Percentiles rank a stretch among this genome's conserved stretches.
phyloP scores from a whole-genome alignment of 2,329 filamentous ascomycete species.

The Fusarium heterosporum region DNA sequence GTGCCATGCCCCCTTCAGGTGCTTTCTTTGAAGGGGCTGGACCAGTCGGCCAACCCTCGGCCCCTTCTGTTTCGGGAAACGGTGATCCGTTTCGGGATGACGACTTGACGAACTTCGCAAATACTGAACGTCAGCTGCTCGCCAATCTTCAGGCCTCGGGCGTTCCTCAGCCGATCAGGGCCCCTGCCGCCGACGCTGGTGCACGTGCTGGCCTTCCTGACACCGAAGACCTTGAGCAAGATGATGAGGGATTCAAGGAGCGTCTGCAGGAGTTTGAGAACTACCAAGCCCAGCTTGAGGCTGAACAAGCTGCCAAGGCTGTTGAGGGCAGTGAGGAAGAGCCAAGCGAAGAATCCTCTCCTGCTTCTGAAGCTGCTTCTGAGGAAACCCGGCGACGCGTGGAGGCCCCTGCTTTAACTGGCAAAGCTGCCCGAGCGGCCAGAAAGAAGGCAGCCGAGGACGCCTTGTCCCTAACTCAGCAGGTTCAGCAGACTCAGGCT shows the following conservation, averaged over 20 bases:
- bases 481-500: slow-evolving; percentile 80
- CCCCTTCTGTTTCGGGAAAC: slow-evolving; percentile 49
- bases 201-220: slow-evolving; percentile 62
- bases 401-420: slow-evolving; percentile 31
- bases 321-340: slow-evolving; percentile 53
- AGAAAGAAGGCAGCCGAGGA: slow-evolving; percentile 53
- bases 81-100: slow-evolving; percentile 75
- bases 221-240: slow-evolving; percentile 63
- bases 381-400: slow-evolving; percentile 28
- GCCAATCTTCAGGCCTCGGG: slow-evolving; percentile 51
- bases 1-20: slow-evolving; percentile 68
- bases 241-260: slow-evolving; percentile 72
- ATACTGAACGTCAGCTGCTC: slow-evolving; percentile 65
- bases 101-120: slow-evolving; percentile 74
- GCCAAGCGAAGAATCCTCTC: slow-evolving; percentile 26
- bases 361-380: slow-evolving; percentile 16
- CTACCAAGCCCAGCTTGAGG: slow-evolving; percentile 78
- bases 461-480: slow-evolving; percentile 79
- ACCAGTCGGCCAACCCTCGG: slow-evolving; percentile 50
- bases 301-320: slow-evolving; percentile 56
- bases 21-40: slow-evolving; percentile 76
- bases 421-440: slow-evolving; percentile 46
- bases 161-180: slow-evolving; percentile 55
- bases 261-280: slow-evolving; percentile 87
- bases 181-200: slow-evolving; percentile 49